These are phyloP conservation scores for Metschnikowia koreensis DNA, from an alignment of 805 yeast genomes.

Conservation along the genomic window DNA sequence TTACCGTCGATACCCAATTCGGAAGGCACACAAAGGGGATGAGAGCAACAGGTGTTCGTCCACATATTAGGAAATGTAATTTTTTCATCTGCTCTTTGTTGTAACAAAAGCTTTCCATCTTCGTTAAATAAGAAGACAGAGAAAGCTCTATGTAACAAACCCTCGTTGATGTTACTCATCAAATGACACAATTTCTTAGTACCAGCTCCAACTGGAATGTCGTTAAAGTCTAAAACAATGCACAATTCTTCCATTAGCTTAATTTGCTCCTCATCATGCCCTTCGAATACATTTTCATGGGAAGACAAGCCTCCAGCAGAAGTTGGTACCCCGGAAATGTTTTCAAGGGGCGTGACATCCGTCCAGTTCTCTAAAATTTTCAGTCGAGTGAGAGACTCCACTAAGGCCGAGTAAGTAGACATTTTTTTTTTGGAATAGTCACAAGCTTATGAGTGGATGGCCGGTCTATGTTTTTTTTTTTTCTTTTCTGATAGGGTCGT, in stretches of 20 bases:
- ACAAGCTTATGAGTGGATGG: background rate
- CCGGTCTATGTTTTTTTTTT: background rate
- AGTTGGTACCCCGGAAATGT: conserved; percentile 58
- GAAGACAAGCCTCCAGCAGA: conserved; percentile 23
- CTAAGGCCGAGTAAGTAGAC: conserved; percentile 48
- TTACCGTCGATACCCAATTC: conserved; percentile 61
- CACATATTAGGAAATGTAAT: conserved; percentile 96
- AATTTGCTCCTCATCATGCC: conserved; percentile 93
- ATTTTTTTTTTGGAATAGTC: background rate
- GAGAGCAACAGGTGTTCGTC: conserved; percentile 99
- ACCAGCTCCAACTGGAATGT: conserved; percentile 86
- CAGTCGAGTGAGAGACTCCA: conserved; percentile 46
- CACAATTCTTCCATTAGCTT: conserved; percentile 95
- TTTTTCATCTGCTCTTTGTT: conserved; percentile 94
- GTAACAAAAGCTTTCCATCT: conserved; percentile 73
- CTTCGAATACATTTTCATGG: conserved; percentile 55
- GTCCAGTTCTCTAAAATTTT: conserved; percentile 60
- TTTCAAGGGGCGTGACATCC: conserved; percentile 62
- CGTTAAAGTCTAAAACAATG: conserved; percentile 86
- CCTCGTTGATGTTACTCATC: conserved; percentile 81
- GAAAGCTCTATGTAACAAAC: conserved; percentile 92
- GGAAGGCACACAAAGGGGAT: conserved; percentile 79
- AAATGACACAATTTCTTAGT: conserved; percentile 88
- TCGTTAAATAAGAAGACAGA: conserved; percentile 90
- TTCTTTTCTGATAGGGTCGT: background rate